A percentile compares a stretch with the other conserved stretches of the same genome.
These are phyloP conservation scores for Phialemonium atrogriseum DNA, from an alignment of 2,329 filamentous ascomycete species.

Conservation along the genomic window DNA sequence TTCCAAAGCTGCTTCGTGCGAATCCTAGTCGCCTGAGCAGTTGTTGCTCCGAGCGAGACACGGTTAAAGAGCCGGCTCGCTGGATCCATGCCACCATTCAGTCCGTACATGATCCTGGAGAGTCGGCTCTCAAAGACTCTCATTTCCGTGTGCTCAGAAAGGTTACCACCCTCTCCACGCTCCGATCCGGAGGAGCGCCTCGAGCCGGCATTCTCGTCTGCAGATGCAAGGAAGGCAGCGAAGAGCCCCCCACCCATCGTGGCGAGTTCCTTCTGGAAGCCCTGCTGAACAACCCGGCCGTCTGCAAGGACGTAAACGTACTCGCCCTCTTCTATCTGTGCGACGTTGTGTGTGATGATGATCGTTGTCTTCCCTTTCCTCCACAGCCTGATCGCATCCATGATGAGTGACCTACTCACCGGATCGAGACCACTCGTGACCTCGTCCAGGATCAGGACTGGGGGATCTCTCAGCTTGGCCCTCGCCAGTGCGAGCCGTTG, in stretches of 20 bases:
- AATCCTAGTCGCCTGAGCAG: neutral
- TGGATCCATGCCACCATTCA: neutral
- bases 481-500: slow-evolving; percentile 77
- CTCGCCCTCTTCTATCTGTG: slow-evolving; percentile 63
- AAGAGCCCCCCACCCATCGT: slow-evolving; percentile 36
- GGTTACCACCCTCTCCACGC: no score
- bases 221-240: slow-evolving; percentile 26
- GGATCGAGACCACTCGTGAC: slow-evolving; percentile 79
- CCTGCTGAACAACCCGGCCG: slow-evolving; percentile 60
- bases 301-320: slow-evolving; percentile 74
- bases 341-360: slow-evolving; percentile 84
- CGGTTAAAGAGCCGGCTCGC: neutral
- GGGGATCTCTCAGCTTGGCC: slow-evolving; percentile 66
- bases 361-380: slow-evolving; percentile 77
- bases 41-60: slow-evolving; percentile 1
- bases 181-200: neutral
- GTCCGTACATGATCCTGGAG: slow-evolving; percentile 2
- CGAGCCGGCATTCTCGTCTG: slow-evolving; percentile 7
- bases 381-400: slow-evolving; percentile 72
- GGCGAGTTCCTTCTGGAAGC: slow-evolving; percentile 50
- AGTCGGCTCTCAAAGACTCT: slow-evolving; percentile 1
- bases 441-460: slow-evolving; percentile 81
- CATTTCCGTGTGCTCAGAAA: no score
- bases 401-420: slow-evolving; percentile 56
- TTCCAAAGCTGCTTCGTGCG: slow-evolving; percentile 1